Conservation (phyloP, 129 eudicot species). For the Helianthus annuus region DNA sequence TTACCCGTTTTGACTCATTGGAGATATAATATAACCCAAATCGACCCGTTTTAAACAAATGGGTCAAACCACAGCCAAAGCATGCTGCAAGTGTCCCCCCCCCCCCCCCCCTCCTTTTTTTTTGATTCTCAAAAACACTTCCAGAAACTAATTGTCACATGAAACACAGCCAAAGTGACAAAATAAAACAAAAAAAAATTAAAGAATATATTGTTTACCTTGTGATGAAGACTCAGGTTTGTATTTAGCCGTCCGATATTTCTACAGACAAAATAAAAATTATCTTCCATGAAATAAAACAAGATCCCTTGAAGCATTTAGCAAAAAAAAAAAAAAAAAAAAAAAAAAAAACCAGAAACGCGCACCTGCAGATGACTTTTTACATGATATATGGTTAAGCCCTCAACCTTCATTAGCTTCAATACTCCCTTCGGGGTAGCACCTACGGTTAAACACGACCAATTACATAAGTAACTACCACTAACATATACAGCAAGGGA, state of each 20-base stretch:
- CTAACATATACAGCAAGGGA: background rate
- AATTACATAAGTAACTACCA: background rate
- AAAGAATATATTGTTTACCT: conserved; percentile 40
- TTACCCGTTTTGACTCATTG: too few relatives aligned
- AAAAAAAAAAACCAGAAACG: conserved; percentile 23
- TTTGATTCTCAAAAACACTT: background rate
- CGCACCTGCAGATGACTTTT: conserved; percentile 94
- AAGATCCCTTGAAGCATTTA: conserved; percentile 1
- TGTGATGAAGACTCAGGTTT: conserved; percentile 77
- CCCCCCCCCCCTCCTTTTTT: background rate
- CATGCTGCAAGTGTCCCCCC: background rate
- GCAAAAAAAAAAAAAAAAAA: background rate
- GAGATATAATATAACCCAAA: too few relatives aligned
- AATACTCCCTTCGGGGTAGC: conserved; percentile 98
- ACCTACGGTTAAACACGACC: conserved; percentile 50
- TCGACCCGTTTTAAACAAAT: too few relatives aligned
- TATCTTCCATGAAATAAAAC: conserved; percentile 10
- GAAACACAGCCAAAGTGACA: background rate
- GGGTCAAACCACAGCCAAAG: background rate
- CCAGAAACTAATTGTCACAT: conserved; percentile 5
- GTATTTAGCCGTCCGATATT: conserved; percentile 94
- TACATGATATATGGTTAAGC: conserved; percentile 91
- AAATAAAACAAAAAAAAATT: background rate
- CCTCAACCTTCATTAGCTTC: conserved; percentile 86
- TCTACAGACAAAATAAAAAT: conserved; percentile 54